A percentile compares a stretch with the other conserved stretches of the same genome.
Conservation (phyloP, 2,329 filamentous ascomycete genomes). For the Pestalotiopsis sp. region DNA sequence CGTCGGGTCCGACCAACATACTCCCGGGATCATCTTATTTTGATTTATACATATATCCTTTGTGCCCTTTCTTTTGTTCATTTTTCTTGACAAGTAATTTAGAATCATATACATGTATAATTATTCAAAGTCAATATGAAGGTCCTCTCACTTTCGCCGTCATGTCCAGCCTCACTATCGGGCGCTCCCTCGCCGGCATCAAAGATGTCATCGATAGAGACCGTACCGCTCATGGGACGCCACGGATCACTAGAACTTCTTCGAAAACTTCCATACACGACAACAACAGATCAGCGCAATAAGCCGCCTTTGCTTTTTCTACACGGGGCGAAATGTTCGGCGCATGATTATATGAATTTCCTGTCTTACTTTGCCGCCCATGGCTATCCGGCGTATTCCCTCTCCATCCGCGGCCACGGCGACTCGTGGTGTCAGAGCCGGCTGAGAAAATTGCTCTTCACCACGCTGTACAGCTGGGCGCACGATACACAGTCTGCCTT, state of each 20-base stretch:
- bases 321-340: slow-evolving; percentile 17
- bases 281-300: background rate
- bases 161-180: background rate
- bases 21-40: background rate
- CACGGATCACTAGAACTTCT: slow-evolving; percentile 15
- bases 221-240: slow-evolving; percentile 6
- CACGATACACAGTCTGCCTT: slow-evolving; percentile 7
- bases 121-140: too few relatives aligned
- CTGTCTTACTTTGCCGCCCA: slow-evolving; percentile 17
- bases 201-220: slow-evolving; percentile 2
- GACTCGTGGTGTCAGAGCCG: slow-evolving; percentile 6
- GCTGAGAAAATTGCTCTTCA: slow-evolving; percentile 13
- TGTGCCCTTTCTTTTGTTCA: background rate
- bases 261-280: slow-evolving; percentile 6
- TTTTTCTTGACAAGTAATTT: background rate
- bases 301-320: slow-evolving; percentile 19
- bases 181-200: background rate
- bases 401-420: slow-evolving; percentile 18
- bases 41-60: background rate
- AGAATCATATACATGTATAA: too few relatives aligned
- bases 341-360: slow-evolving; percentile 13
- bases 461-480: slow-evolving; percentile 13
- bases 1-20: background rate
- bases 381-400: slow-evolving; percentile 16
- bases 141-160: background rate